Conservation (phyloP, 257 asterid genomes). For the Penstemon eatonii region DNA sequence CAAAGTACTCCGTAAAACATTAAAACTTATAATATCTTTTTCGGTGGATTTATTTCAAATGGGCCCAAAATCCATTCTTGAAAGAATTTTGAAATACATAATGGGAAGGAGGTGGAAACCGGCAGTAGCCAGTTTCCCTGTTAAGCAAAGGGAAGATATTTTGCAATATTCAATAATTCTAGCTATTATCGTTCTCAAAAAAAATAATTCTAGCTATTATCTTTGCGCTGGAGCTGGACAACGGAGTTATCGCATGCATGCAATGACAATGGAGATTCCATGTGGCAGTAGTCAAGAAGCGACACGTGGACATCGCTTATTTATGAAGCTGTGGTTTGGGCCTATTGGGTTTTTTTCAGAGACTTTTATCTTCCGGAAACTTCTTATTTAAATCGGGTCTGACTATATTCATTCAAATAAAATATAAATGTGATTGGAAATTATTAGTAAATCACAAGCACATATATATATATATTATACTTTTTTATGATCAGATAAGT, state of each 20-base stretch:
- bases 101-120: conserved; percentile 25
- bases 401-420: too few relatives aligned
- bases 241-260: conserved; percentile 36
- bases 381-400: too few relatives aligned
- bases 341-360: background rate
- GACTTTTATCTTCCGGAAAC: background rate
- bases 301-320: conserved; percentile 29
- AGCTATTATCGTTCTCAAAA: too few relatives aligned
- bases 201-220: too few relatives aligned
- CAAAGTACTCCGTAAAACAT: too few relatives aligned
- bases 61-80: background rate
- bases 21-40: too few relatives aligned
- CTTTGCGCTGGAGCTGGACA: background rate
- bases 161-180: too few relatives aligned
- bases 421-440: too few relatives aligned
- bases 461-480: too few relatives aligned
- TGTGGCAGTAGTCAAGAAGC: conserved; percentile 21
- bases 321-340: background rate
- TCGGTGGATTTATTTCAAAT: too few relatives aligned
- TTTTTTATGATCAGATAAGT: too few relatives aligned
- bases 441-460: too few relatives aligned
- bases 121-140: conserved; percentile 38
- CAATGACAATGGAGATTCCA: conserved; percentile 24
- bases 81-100: background rate
- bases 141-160: background rate